Evolutionary conservation across 2,329 filamentous ascomycete genomes (phyloP), one percentile per base, ranked within the genome.

Genomic region (Colletotrichum horii): DNA sequence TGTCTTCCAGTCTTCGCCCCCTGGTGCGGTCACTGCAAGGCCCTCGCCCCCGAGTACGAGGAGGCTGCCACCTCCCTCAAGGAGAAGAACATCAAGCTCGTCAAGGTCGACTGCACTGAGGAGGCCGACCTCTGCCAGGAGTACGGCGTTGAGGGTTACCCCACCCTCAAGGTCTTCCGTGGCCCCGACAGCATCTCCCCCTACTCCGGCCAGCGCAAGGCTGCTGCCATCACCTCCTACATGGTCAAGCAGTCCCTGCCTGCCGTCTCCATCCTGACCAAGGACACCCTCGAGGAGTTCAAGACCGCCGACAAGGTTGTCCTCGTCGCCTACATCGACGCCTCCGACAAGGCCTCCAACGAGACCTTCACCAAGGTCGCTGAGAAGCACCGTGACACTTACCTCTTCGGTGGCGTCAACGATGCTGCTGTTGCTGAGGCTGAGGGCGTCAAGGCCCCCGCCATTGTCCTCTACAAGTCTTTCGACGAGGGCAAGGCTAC

Each of bases 21-120:
- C 81, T 98, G 96, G 96, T 98, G 95, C 81, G 96, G 96, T 79
- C 96, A 98, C 91, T 98, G 96, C 94, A 98, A 99, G 91, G 96
- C 96, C 76, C 95, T 99, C 79, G 97, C 94, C 77, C 94, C 95
- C 83, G 95, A 97, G 88, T 97, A 97, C 86, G 95, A 97, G 88
- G 92, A 95, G 85, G 95, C 95, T 68, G 95, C 95, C 66, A 96
- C 94, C 34, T 90, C 92, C 36, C 90, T 97, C 78, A 96, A 96
- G 91, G 94, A 95, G 87, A 97, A 96, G 92, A 91, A 94, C 84
- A 96, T 97, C 87, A 91, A 91, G 83, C 90, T 97, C 72, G 94
- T 91, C 86, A 97, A 97, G 92, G 87, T 97, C 81, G 96, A 98
- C 90, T 98, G 97, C 91, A 98, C 96, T 83, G 96, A 94, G 85